Evolutionary conservation across 352 stramenopile genomes (phyloP).

Genomic region (Globisporangium alternatum): DNA sequence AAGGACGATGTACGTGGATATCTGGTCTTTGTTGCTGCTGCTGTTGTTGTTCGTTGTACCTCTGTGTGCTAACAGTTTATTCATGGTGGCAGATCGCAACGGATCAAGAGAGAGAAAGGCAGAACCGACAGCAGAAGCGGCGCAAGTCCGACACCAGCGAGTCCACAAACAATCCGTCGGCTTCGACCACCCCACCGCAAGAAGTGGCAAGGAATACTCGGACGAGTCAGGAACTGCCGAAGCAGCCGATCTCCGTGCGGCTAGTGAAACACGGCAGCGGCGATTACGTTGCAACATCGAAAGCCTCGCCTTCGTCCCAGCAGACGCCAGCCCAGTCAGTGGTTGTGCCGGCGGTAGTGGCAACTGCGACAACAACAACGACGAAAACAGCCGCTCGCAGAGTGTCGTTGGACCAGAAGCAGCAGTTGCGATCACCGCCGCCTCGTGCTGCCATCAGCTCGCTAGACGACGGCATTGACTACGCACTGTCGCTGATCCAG

Average conservation of each 20-base stretch:
- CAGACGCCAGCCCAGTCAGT: neutral
- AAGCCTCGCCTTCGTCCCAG: neutral
- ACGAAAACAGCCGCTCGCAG: neutral
- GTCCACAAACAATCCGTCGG: neutral
- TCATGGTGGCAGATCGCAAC: constrained; percentile 1
- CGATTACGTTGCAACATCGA: neutral
- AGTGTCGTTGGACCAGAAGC: neutral
- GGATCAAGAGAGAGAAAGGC: neutral
- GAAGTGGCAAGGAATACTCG: neutral
- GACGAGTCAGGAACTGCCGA: neutral
- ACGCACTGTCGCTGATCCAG: constrained; percentile 3
- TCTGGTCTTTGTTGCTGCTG: neutral
- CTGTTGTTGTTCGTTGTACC: neutral
- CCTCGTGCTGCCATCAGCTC: neutral
- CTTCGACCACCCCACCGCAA: neutral
- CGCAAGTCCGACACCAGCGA: neutral
- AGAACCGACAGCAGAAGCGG: neutral
- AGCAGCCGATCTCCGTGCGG: neutral
- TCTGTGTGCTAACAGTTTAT: neutral
- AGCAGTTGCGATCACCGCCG: neutral
- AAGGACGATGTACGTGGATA: constrained; percentile 9
- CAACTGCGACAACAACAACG: neutral
- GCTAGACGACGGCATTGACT: constrained; percentile 1
- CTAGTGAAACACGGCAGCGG: neutral
- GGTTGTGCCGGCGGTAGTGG: neutral